Conservation (phyloP, 257 asterid genomes). For the Solanum stenotomum region DNA sequence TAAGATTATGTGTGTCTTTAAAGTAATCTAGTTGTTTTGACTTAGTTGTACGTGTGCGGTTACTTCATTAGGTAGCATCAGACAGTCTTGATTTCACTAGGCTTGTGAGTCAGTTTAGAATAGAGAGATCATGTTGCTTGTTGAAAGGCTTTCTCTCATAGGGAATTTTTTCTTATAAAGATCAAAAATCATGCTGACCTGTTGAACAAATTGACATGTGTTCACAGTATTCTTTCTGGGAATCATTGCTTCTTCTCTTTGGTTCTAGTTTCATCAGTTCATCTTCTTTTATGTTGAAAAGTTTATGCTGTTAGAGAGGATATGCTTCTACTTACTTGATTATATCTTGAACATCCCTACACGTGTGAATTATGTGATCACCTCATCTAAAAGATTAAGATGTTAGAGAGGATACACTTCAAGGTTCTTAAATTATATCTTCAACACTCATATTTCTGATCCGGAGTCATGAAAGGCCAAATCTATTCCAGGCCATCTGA, state of each 20-base stretch:
- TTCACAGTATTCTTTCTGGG: background rate
- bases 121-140: background rate
- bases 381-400: background rate
- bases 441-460: background rate
- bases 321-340: background rate
- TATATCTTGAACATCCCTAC: background rate
- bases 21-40: background rate
- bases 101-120: background rate
- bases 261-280: background rate
- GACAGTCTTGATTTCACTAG: background rate
- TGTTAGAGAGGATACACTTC: background rate
- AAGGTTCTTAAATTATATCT: background rate
- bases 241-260: background rate
- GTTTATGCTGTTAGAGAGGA: background rate
- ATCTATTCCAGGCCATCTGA: background rate
- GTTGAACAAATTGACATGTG: background rate
- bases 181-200: background rate
- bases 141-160: background rate
- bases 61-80: background rate
- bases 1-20: background rate
- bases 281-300: background rate
- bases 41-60: too few relatives aligned
- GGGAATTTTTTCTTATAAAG: background rate
- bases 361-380: background rate
- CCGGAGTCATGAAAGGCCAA: background rate